A percentile compares a stretch with the other conserved stretches of the same genome.
phyloP scores from a whole-genome alignment of 2,329 filamentous ascomycete species.

The Trichophyton verrucosum region DNA sequence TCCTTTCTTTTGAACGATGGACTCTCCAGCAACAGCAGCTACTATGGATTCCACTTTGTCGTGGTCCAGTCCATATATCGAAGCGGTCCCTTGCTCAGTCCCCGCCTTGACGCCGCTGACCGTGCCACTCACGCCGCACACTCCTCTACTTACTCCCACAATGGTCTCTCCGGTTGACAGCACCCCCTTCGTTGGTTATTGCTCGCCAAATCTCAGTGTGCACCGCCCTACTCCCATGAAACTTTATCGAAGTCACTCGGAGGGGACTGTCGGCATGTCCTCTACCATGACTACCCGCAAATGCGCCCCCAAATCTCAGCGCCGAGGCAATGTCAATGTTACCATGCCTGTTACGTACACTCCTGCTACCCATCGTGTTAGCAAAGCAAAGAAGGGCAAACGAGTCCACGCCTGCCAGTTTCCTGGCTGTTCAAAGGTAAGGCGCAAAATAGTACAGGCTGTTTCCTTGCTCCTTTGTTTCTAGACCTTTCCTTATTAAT shows the following conservation, averaged over 20 bases:
- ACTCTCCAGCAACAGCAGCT: not conserved
- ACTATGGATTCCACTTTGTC: not conserved
- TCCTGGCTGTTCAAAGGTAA: conserved; percentile 37
- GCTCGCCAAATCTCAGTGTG: not conserved
- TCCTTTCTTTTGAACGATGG: conserved; percentile 1
- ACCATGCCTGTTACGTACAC: conserved; percentile 30
- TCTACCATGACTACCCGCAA: not conserved
- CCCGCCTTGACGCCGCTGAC: not conserved
- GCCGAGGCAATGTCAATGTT: conserved; percentile 1
- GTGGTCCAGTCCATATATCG: not conserved
- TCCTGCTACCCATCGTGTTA: conserved; percentile 38
- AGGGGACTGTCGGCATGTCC: not conserved
- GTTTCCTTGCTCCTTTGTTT: conserved; percentile 6
- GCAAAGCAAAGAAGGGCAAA: conserved; percentile 42
- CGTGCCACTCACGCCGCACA: not conserved
- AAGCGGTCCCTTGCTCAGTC: not conserved
- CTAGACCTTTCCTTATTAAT: not conserved
- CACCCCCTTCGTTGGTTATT: not conserved
- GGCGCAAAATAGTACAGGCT: conserved; percentile 10
- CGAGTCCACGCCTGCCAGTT: conserved; percentile 38
- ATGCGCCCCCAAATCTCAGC: not conserved
- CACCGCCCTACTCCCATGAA: not conserved
- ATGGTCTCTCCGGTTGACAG: not conserved
- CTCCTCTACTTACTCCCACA: not conserved
- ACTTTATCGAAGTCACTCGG: conserved; percentile 4